Base-by-base conservation (phyloP, 768 basidiomycete genomes). In the Tricholoma matsutake region DNA sequence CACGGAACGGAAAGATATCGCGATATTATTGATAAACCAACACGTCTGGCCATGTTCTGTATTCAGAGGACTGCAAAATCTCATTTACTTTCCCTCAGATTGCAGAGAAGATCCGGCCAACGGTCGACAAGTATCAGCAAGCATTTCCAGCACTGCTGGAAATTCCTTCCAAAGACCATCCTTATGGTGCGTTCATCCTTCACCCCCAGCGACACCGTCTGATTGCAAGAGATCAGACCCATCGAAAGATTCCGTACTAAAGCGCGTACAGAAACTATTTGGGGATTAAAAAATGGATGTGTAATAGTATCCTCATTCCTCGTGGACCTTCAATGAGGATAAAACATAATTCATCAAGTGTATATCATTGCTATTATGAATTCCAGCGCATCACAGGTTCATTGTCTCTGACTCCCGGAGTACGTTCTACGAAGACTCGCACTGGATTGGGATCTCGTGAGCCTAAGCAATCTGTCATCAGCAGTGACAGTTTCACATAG, bases 131-230 rank as follows among this genome's bases (percentile, higher is more conserved):
- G 68, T 99, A 99, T 74, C 88, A 93, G 65, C 92, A 95, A 73
- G 87, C 96, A 0, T 99, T 99, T 79, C 97, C 97, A 20, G 94
- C 97, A 0, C 77, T 99, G 41, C 85, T 99, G 14, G 97, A 99
- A 76, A 98, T 99, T 63, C 97, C 97, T 25, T 95, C 94, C 58
- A 98, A 98, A 74, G 96, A 98, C 70, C 95, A 97, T 75, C 96
- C 96, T 35, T 98, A 98, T 68, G 96, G 96, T 96, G 57, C 61
- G 84, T 76, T 54, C 29, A 35, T 35, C 32, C 34, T 54, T 41
- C 34, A 11, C n/a, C 53, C 43, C 10, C 16, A 16, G 10, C 6
- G 5, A 22, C 6, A 37, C 43, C 25, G 28, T 1, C 16, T 28
- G 4, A 34, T 9, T 49, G 20, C 10, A 52, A 37, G 43, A 25